Conservation (phyloP, 441 rosid genomes). For the Pelargonium cotyledonis region DNA sequence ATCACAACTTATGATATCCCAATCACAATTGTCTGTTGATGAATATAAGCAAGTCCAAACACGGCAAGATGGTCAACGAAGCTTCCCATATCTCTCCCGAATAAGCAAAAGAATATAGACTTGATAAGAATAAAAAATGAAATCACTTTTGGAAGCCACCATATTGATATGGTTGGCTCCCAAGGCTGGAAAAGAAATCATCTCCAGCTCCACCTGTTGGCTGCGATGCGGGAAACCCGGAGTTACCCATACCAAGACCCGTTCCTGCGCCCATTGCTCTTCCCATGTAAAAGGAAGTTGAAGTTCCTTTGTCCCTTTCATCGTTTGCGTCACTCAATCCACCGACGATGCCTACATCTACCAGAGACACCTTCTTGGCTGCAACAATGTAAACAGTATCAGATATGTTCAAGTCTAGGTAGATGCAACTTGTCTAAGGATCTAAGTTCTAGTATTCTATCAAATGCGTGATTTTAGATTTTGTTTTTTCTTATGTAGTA, state of each 20-base stretch:
- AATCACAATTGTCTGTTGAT: background rate
- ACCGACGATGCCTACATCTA: conserved; percentile 66
- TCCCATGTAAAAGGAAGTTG: conserved; percentile 62
- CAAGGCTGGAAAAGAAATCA: conserved; percentile 63
- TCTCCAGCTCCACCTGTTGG: conserved; percentile 29
- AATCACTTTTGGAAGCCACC: conserved; percentile 56
- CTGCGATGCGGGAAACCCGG: conserved; percentile 41
- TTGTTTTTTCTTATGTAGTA: too few species aligned
- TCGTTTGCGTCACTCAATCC: conserved; percentile 48
- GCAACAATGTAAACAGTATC: conserved; percentile 24
- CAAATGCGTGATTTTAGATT: too few species aligned
- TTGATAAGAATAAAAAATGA: conserved; percentile 8
- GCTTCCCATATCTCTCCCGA: conserved; percentile 11
- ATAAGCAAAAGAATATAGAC: conserved; percentile 21
- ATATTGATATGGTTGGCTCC: conserved; percentile 56
- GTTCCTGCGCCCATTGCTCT: conserved; percentile 90
- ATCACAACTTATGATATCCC: too few species aligned
- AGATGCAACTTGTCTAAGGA: background rate
- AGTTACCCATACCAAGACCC: conserved; percentile 46
- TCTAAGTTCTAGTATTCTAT: too few species aligned
- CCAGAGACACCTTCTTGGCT: conserved; percentile 92
- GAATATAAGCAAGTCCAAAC: conserved; percentile 15
- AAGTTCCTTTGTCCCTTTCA: conserved; percentile 56
- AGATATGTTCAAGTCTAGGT: background rate
- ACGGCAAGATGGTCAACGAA: conserved; percentile 12